A percentile compares a stretch with the other conserved stretches of the same genome.
phyloP scores from a whole-genome alignment of 2,329 filamentous ascomycete species.

The Fusarium sp. region DNA sequence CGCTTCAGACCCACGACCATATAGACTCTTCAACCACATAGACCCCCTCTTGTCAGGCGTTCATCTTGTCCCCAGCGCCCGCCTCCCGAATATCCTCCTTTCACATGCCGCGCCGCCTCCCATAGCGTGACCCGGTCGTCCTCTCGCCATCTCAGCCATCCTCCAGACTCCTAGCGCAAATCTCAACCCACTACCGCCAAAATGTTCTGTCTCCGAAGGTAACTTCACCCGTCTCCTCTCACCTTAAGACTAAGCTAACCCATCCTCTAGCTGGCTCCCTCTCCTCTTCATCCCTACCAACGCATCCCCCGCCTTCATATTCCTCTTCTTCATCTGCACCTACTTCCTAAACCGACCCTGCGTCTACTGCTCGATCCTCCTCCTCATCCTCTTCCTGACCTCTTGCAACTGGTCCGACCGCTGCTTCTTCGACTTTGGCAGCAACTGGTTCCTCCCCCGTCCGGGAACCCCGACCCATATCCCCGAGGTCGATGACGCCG shows the following conservation, averaged over 20 bases:
- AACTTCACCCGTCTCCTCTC: slow-evolving; percentile 29
- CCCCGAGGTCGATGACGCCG: slow-evolving; percentile 43
- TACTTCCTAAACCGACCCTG: slow-evolving; percentile 97
- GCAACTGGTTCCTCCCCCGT: slow-evolving; percentile 94
- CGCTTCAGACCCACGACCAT: background rate
- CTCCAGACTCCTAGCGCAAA: slow-evolving; percentile 15
- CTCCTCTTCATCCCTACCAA: slow-evolving; percentile 91
- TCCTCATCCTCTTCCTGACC: slow-evolving; percentile 93
- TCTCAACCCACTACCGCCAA: slow-evolving; percentile 28
- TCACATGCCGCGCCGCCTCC: slow-evolving; percentile 20
- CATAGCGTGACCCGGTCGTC: slow-evolving; percentile 11
- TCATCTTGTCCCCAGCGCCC: background rate
- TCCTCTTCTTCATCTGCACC: slow-evolving; percentile 90
- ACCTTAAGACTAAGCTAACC: slow-evolving; percentile 15
- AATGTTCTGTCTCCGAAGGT: slow-evolving; percentile 76
- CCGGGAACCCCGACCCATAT: slow-evolving; percentile 50
- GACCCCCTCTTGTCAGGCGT: background rate
- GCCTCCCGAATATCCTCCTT: background rate
- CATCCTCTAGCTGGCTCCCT: slow-evolving; percentile 78
- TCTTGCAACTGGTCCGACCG: slow-evolving; percentile 90
- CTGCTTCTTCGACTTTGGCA: slow-evolving; percentile 92
- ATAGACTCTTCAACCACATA: background rate
- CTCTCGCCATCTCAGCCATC: background rate
- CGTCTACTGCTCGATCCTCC: slow-evolving; percentile 96
- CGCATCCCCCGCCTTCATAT: slow-evolving; percentile 85